Evolutionary conservation across 495 filamentous ascomycete species (phyloP).

Genomic region (Filosporella fistucella): DNA sequence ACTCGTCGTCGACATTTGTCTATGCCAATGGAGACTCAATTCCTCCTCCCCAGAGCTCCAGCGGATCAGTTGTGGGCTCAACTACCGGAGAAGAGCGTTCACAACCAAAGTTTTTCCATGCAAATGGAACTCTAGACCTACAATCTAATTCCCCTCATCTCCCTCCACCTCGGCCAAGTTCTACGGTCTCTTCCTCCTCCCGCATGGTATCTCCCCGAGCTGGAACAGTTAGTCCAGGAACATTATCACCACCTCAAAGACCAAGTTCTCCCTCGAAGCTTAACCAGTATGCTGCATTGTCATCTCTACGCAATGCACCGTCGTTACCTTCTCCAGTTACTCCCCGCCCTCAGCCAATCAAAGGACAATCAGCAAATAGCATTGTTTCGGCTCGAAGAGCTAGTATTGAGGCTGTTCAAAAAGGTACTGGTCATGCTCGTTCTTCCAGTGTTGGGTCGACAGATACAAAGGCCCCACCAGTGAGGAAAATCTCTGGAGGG

Average conservation of each 20-base stretch:
- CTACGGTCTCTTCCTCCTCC: slow-evolving; percentile 36
- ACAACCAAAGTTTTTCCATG: slow-evolving; percentile 71
- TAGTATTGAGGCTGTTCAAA: slow-evolving; percentile 19
- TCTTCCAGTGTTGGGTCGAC: slow-evolving; percentile 19
- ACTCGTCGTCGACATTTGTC: slow-evolving; percentile 47
- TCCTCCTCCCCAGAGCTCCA: slow-evolving; percentile 25
- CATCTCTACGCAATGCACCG: slow-evolving; percentile 19
- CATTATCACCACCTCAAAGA: slow-evolving; percentile 28
- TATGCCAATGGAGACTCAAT: slow-evolving; percentile 44
- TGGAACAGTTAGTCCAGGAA: slow-evolving; percentile 18
- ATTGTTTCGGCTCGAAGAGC: slow-evolving; percentile 23
- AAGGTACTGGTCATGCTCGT: slow-evolving; percentile 18
- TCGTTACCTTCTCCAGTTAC: slow-evolving; percentile 20
- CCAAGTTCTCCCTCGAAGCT: slow-evolving; percentile 40
- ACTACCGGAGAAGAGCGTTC: slow-evolving; percentile 20
- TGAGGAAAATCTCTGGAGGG: slow-evolving; percentile 13
- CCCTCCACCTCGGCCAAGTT: slow-evolving; percentile 34
- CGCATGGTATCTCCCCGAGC: slow-evolving; percentile 28
- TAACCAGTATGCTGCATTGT: slow-evolving; percentile 23
- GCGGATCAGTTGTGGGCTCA: slow-evolving; percentile 27
- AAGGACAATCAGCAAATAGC: slow-evolving; percentile 22
- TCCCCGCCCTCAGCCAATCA: slow-evolving; percentile 9
- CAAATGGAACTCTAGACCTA: slow-evolving; percentile 48
- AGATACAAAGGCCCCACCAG: slow-evolving; percentile 6
- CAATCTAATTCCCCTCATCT: slow-evolving; percentile 23